Evolutionary conservation across 2,329 filamentous ascomycete species (phyloP), one percentile per base, ranked within the genome.

Genomic region (Clonostachys solani): DNA sequence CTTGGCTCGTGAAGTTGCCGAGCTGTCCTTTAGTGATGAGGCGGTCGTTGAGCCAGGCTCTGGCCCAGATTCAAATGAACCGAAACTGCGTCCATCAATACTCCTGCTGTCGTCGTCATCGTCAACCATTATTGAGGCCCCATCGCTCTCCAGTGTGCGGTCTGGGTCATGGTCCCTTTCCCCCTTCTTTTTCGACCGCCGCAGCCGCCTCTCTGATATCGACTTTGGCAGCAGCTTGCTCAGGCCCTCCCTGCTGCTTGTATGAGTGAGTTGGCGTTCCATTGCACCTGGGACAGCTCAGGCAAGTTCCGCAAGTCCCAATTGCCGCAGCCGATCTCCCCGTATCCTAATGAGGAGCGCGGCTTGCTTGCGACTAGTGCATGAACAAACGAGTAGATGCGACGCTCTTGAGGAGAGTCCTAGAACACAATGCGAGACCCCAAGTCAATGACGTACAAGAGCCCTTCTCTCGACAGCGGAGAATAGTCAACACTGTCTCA

Each of bases 201-300:
- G 69, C 43, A 74, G 70, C 42, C 75, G 72, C 56, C 74, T 77
- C 43, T 68, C 67, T 29, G 66, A 63, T 46, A 82, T 69, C 36
- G 71, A 67, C 57, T 75, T 79, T 45, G 77, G 71, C 35, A 83
- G 62, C 33, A 83, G 68, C 62, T 78, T 81, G 48, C 67, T 70
- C 40, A 80, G 62, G 44, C 40, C 41, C n/a, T 42, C 46, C 23
- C 36, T 46, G 36, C 41, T 50, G 42, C 44, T 52, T 52, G 50
- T 50, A 13, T n/a, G 15, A n/a, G 42, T 29, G 23, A 29, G 23
- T 10, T 29, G 23, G 23, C 23, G 23, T 29, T 29, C 23, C 23
- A 29, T 29, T 29, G 23, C 23, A 29, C 23, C 23, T 29, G 23
- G 23, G 23, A 29, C 9, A 29, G 23, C 23, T 29, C 23, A 29